Base-by-base conservation (phyloP, 805 yeast genomes). In the Brettanomyces bruxellensis region DNA sequence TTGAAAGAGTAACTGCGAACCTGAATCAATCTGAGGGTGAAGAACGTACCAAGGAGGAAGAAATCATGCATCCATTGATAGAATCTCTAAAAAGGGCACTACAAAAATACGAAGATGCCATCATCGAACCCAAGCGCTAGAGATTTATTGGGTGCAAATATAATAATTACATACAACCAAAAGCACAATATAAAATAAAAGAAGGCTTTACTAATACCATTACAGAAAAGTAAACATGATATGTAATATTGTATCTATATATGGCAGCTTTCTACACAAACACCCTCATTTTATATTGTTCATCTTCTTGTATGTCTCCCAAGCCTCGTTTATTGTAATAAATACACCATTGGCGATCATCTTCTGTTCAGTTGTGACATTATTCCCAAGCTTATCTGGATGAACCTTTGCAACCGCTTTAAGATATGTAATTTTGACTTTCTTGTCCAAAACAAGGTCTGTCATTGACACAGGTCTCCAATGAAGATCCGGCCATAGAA, bases 271-370 rank as follows among this genome's bases (percentile, higher is more conserved):
- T 28, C 23, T 13, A 39, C 13, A 25, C 12, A 36, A 12, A 18
- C 18, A 18, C 18, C 18, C 18, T 28, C 32, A 28, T 28, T 28
- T n/a, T 14, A 41, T 28, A 30, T 34, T 28, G 25, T 41, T 34
- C 13, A 9, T 30, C 24, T 44, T 9, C 56, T 83, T 85, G 62
- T 88, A 89, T 22, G 62, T 66, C 54, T 87, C 97, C 98, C 99
- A 93, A 2, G 97, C 89, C 54, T 79, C 76, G 62, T 89, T 91
- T 50, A 93, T 68, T 0, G 81, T 72, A 37, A 89, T 84, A 59
- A 93, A 93, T 0, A 91, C 91, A 24, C 79, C 80, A 55, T 90
- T 91, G 13, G 97, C 93, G 41, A 91, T 72, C 82, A 91, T 76
- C 59, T 83, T 82, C 47, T 78, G 77, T 56, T 88, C 95, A 5